Conservation (phyloP, 257 asterid genomes). For the Salvia rosmarinus region DNA sequence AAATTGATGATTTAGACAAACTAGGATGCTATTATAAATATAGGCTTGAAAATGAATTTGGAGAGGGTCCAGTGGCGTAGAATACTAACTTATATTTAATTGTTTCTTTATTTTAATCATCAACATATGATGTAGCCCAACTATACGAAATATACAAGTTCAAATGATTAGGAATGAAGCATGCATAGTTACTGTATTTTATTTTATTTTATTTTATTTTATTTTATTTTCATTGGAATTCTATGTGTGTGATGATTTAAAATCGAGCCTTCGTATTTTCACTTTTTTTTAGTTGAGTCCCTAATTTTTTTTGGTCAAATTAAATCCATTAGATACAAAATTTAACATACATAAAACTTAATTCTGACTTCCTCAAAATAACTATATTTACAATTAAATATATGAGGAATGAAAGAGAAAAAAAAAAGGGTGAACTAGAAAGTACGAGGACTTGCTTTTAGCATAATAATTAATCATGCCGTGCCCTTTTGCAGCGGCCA, state of each 20-base stretch:
- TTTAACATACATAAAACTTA: neutral
- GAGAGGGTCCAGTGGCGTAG: no score
- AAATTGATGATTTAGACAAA: neutral
- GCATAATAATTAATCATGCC: neutral
- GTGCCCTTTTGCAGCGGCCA: neutral
- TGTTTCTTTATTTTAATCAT: no score
- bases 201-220: no score
- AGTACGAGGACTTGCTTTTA: neutral
- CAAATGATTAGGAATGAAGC: no score
- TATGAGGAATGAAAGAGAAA: neutral
- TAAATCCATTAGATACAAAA: neutral
- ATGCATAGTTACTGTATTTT: no score
- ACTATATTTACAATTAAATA: neutral
- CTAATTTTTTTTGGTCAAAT: neutral
- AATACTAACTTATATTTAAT: no score
- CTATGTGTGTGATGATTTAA: no score
- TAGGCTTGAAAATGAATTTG: neutral
- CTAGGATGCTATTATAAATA: neutral
- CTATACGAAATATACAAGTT: neutral
- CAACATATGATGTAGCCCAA: neutral
- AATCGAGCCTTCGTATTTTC: neutral
- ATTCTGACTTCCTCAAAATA: no score
- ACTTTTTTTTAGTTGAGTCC: neutral
- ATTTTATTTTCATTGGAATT: no score
- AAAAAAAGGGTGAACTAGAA: neutral